Evolutionary conservation across 495 filamentous ascomycete genomes (phyloP).

Genomic region (Glarea lozoyensis): DNA sequence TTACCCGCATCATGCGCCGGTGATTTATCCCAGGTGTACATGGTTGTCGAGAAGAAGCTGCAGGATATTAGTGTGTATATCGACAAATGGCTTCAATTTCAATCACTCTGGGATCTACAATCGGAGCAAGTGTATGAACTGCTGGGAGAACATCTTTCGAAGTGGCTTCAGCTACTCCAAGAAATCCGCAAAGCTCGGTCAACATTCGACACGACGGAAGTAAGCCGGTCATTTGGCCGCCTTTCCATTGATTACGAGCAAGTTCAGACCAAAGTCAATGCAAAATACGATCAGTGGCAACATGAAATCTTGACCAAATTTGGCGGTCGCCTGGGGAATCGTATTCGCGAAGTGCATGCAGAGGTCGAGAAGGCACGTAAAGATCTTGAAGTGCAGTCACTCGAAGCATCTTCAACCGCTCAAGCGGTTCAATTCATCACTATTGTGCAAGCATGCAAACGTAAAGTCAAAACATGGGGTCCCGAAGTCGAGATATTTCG

Average conservation of each 20-base stretch:
- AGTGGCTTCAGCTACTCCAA: conserved; percentile 89
- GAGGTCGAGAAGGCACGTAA: conserved; percentile 81
- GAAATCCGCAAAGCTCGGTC: conserved; percentile 88
- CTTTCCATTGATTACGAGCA: conserved; percentile 95
- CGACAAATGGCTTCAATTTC: conserved; percentile 96
- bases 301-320: conserved; percentile 93
- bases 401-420: conserved; percentile 87
- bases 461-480: conserved; percentile 86
- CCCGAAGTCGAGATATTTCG: conserved; percentile 93
- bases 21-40: conserved; percentile 69
- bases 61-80: conserved; percentile 71
- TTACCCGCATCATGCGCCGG: conserved; percentile 75
- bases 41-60: conserved; percentile 68
- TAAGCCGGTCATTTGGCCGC: conserved; percentile 83
- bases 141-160: conserved; percentile 80
- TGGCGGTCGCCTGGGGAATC: conserved; percentile 75
- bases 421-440: conserved; percentile 98
- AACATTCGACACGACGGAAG: conserved; percentile 93
- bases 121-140: conserved; percentile 88
- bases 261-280: conserved; percentile 94
- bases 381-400: conserved; percentile 80
- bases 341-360: conserved; percentile 79
- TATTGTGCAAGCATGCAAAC: conserved; percentile 89
- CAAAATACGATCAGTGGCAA: conserved; percentile 99
- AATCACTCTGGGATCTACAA: conserved; percentile 96